A percentile compares a stretch with the other conserved stretches of the same genome.
phyloP scores from a whole-genome alignment of 352 stramenopile genomes.

The Phytophthora kernoviae region DNA sequence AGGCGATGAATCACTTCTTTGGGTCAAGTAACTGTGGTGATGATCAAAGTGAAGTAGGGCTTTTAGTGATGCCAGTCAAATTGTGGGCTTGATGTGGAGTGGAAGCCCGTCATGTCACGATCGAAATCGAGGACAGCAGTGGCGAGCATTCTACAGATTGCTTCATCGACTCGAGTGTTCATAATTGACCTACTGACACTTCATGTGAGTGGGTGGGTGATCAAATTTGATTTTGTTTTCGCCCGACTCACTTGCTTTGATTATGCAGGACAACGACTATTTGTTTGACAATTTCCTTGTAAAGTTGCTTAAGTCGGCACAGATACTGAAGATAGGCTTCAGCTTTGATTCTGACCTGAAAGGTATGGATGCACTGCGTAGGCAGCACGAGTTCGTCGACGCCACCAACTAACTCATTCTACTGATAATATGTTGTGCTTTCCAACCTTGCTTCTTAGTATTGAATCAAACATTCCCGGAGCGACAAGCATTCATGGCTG shows the following conservation, averaged over 20 bases:
- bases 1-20: constrained; percentile 38
- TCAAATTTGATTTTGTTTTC: background rate
- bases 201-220: constrained; percentile 41
- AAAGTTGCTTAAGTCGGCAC: constrained; percentile 36
- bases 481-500: constrained; percentile 33
- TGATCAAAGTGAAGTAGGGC: background rate
- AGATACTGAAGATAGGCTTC: constrained; percentile 66
- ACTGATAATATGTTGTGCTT: background rate
- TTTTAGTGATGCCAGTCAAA: background rate
- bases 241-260: constrained; percentile 2
- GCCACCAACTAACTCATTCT: too few species aligned
- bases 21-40: background rate
- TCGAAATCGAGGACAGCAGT: constrained; percentile 33
- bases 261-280: constrained; percentile 37
- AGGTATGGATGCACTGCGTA: constrained; percentile 30
- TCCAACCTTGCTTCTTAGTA: constrained; percentile 27
- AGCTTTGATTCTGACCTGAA: constrained; percentile 73
- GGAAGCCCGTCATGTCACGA: constrained; percentile 47
- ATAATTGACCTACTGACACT: constrained; percentile 63
- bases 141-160: constrained; percentile 72
- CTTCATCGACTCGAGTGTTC: constrained; percentile 47
- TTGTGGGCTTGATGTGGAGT: constrained; percentile 73
- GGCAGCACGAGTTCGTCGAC: too few species aligned
- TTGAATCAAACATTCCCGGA: constrained; percentile 74
- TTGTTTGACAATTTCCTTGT: constrained; percentile 58